A percentile compares a stretch with the other conserved stretches of the same genome.
Evolutionary conservation across 805 yeast genomes (phyloP).

Genomic region (Yamadazyma paraphyllophila): DNA sequence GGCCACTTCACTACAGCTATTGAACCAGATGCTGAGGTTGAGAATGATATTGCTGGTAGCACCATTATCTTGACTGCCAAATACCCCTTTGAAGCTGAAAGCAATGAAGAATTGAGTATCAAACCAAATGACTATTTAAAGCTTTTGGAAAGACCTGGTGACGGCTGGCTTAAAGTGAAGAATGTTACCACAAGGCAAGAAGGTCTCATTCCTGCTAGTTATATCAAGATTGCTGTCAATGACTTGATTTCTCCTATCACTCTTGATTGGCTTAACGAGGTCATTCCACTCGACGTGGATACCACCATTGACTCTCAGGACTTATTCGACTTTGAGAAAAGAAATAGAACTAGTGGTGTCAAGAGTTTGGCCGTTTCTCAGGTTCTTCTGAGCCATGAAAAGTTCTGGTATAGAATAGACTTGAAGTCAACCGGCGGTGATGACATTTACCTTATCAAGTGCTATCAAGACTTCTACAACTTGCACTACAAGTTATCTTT

Average conservation of each 20-base stretch:
- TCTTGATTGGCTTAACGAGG: slow-evolving; percentile 29
- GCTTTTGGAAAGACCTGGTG: slow-evolving; percentile 34
- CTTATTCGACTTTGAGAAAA: slow-evolving; percentile 15
- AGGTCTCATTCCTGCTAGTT: slow-evolving; percentile 41
- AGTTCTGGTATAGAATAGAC: slow-evolving; percentile 37
- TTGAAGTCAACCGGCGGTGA: slow-evolving; percentile 19
- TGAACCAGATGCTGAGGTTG: neutral
- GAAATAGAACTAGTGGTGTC: slow-evolving; percentile 8
- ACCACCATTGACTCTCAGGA: slow-evolving; percentile 8
- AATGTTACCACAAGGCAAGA: slow-evolving; percentile 19
- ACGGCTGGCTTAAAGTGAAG: slow-evolving; percentile 41
- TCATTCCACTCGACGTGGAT: neutral
- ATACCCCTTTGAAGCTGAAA: slow-evolving; percentile 31
- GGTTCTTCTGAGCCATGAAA: slow-evolving; percentile 24
- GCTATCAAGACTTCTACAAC: slow-evolving; percentile 37
- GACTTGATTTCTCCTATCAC: slow-evolving; percentile 33
- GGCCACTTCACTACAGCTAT: neutral
- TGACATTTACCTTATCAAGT: slow-evolving; percentile 25
- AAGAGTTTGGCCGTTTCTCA: slow-evolving; percentile 20
- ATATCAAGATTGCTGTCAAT: slow-evolving; percentile 39
- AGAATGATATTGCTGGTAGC: neutral
- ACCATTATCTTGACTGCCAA: slow-evolving; percentile 26
- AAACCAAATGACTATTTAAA: slow-evolving; percentile 28
- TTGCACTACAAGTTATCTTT: slow-evolving; percentile 23
- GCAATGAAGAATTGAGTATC: slow-evolving; percentile 26